Evolutionary conservation across 768 basidiomycete genomes (phyloP).

Genomic region (Artomyces pyxidatus): DNA sequence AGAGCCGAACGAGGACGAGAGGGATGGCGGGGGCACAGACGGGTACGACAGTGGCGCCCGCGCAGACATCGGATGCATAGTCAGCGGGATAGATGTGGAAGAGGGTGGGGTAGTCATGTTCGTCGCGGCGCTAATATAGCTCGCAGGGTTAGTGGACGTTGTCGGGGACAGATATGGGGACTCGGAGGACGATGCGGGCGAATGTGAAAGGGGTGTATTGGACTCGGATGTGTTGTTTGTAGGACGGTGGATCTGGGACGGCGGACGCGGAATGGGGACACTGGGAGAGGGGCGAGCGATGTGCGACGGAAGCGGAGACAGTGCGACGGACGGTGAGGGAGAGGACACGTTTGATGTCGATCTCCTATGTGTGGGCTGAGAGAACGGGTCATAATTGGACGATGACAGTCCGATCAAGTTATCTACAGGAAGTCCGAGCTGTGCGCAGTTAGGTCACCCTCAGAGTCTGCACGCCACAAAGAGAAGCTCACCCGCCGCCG

Average conservation of each 20-base stretch:
- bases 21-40: slow-evolving; percentile 73
- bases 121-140: slow-evolving; percentile 51
- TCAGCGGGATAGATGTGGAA: slow-evolving; percentile 43
- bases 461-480: neutral
- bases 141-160: slow-evolving; percentile 43
- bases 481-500: slow-evolving; percentile 54
- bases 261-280: slow-evolving; percentile 73
- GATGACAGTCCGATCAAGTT: slow-evolving; percentile 62
- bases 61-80: slow-evolving; percentile 28
- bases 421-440: slow-evolving; percentile 75
- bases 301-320: slow-evolving; percentile 16
- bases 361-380: slow-evolving; percentile 63
- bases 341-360: slow-evolving; percentile 36
- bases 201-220: slow-evolving; percentile 60
- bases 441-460: neutral
- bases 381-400: slow-evolving; percentile 55
- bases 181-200: slow-evolving; percentile 43
- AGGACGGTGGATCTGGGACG: slow-evolving; percentile 55
- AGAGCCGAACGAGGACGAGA: slow-evolving; percentile 48
- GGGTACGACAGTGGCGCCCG: slow-evolving; percentile 59
- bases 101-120: slow-evolving; percentile 70
- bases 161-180: slow-evolving; percentile 51
- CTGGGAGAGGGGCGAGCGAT: slow-evolving; percentile 29
- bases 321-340: slow-evolving; percentile 36
- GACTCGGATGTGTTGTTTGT: slow-evolving; percentile 37